Conservation (phyloP, 108 stramenopile genomes). For the Cyclotella distinguenda region DNA sequence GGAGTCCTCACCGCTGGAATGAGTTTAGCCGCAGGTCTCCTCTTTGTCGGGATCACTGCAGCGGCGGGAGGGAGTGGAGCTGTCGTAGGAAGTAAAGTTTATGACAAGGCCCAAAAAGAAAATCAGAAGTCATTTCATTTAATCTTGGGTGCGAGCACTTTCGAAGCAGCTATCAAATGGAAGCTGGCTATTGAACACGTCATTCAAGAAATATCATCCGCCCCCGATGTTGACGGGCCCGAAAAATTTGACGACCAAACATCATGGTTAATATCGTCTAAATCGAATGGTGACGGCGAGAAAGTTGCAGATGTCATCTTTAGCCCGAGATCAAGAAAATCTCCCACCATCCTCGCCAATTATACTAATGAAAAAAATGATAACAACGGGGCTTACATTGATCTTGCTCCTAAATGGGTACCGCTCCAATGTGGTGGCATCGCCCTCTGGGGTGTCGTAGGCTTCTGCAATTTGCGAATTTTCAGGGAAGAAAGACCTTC, state of each 20-base stretch:
- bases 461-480: conserved; percentile 70
- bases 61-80: conserved; percentile 83
- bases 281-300: neutral
- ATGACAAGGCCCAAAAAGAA: conserved; percentile 34
- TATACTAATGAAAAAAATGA: neutral
- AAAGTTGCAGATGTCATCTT: conserved; percentile 6
- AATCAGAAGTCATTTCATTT: conserved; percentile 51
- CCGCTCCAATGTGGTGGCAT: conserved; percentile 66
- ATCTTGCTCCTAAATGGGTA: conserved; percentile 54
- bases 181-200: conserved; percentile 56
- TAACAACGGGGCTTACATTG: conserved; percentile 17
- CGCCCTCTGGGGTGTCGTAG: conserved; percentile 48
- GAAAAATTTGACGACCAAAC: conserved; percentile 6
- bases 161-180: conserved; percentile 62
- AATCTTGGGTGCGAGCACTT: conserved; percentile 55
- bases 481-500: conserved; percentile 59
- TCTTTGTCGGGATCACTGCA: conserved; percentile 70
- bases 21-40: conserved; percentile 74
- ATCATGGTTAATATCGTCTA: conserved; percentile 7
- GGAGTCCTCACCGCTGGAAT: conserved; percentile 82
- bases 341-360: conserved; percentile 16
- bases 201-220: conserved; percentile 27
- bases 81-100: conserved; percentile 53
- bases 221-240: conserved; percentile 8
- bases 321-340: neutral